Evolutionary conservation across 1,284 basidiomycete species (phyloP).

Genomic region (Peniophora sp.): DNA sequence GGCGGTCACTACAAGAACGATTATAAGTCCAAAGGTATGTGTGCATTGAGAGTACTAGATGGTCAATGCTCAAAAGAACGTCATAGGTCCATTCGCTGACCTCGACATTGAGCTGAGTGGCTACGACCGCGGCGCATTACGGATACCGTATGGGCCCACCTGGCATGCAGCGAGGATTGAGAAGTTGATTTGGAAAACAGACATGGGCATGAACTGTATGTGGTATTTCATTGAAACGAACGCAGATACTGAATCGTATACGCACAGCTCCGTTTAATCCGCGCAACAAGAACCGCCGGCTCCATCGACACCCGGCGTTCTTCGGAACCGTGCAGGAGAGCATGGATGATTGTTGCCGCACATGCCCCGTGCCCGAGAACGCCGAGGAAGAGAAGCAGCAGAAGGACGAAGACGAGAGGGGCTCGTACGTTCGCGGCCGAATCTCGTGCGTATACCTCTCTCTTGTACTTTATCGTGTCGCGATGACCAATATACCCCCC

Average conservation of each 20-base stretch:
- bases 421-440: constrained; percentile 39
- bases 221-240: background rate
- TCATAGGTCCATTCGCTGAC: constrained; percentile 14
- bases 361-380: constrained; percentile 41
- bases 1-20: constrained; percentile 37
- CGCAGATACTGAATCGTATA: background rate
- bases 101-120: constrained; percentile 48
- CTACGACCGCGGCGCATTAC: constrained; percentile 47
- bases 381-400: constrained; percentile 44
- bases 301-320: constrained; percentile 57
- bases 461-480: background rate
- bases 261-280: constrained; percentile 49
- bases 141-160: constrained; percentile 56
- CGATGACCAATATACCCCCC: background rate
- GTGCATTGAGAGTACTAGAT: no score
- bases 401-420: constrained; percentile 38
- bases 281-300: constrained; percentile 46
- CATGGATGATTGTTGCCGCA: constrained; percentile 51
- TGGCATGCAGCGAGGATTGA: constrained; percentile 53
- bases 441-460: constrained; percentile 30
- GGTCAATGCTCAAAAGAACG: no score
- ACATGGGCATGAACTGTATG: constrained; percentile 53
- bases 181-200: constrained; percentile 49
- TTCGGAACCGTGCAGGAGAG: constrained; percentile 51
- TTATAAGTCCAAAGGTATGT: constrained; percentile 29